These are phyloP conservation scores for Cinnamomum chago DNA, from an alignment of 164 flowering plant species.

Conservation along the genomic window DNA sequence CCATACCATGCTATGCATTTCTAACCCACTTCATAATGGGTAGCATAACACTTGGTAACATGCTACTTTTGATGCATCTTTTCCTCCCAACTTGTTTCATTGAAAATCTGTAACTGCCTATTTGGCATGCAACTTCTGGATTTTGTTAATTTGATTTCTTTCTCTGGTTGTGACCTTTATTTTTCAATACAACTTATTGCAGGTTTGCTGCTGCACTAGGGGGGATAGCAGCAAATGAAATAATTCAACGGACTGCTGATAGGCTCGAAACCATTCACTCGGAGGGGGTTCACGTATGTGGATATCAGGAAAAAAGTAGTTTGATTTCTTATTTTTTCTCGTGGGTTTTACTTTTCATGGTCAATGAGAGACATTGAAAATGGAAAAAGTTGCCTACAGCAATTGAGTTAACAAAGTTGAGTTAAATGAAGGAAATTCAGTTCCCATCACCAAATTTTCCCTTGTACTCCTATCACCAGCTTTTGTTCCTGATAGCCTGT, in stretches of 20 bases:
- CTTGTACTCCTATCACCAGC: background rate
- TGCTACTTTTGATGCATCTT: background rate
- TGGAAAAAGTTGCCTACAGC: background rate
- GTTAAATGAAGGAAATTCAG: background rate
- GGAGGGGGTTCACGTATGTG: slow-evolving; percentile 89
- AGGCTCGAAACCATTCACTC: slow-evolving; percentile 88
- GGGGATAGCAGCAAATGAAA: slow-evolving; percentile 69
- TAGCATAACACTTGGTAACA: too few species aligned
- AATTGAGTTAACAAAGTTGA: background rate
- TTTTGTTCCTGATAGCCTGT: background rate
- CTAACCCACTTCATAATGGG: too few species aligned
- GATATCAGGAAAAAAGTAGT: background rate
- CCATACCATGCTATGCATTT: too few species aligned
- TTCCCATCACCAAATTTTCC: background rate
- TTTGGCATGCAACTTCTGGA: background rate
- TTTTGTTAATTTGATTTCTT: background rate
- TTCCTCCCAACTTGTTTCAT: background rate
- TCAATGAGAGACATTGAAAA: background rate
- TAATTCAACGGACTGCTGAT: slow-evolving; percentile 72
- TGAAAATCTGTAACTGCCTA: too few species aligned
- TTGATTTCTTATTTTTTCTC: too few species aligned
- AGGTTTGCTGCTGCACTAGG: slow-evolving; percentile 74
- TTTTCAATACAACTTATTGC: slow-evolving; percentile 12
- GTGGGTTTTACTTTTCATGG: background rate
- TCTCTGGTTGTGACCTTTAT: slow-evolving; percentile 13